A percentile compares a stretch with the other conserved stretches of the same genome.
Conservation (phyloP, 805 yeast genomes). For the Wickerhamomyces mucosus region DNA sequence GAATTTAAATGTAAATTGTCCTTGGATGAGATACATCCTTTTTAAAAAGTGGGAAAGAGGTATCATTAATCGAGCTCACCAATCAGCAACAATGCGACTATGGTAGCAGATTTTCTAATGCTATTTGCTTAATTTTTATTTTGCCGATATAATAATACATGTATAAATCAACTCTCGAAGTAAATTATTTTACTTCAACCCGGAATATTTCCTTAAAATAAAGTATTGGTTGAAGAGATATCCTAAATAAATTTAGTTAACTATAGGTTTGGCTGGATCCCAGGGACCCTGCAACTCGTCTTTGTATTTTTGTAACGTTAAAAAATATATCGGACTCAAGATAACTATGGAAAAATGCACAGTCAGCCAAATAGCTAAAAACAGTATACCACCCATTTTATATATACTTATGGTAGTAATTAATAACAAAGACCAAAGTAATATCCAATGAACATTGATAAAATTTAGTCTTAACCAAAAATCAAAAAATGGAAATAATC, state of each 20-base stretch:
- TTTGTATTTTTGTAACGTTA: constrained; percentile 67
- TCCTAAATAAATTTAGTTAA: too few species aligned
- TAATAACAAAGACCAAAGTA: constrained; percentile 5
- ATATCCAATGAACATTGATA: constrained; percentile 13
- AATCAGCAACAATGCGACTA: too few species aligned
- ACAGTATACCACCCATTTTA: constrained; percentile 30
- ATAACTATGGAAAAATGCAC: constrained; percentile 39
- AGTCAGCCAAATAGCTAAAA: constrained; percentile 39
- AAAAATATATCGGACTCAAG: constrained; percentile 60
- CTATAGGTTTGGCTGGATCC: constrained; percentile 76
- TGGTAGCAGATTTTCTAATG: too few species aligned
- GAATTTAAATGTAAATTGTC: too few species aligned
- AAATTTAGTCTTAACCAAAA: constrained; percentile 39
- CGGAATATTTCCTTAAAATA: not conserved
- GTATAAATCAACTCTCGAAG: too few species aligned
- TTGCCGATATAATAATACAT: too few species aligned
- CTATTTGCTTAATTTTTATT: too few species aligned
- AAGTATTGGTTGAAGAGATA: not conserved
- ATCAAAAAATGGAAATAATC: constrained; percentile 64
- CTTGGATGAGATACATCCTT: too few species aligned
- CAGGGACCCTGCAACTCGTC: constrained; percentile 88
- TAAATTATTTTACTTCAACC: not conserved
- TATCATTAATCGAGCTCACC: too few species aligned
- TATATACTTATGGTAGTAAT: constrained; percentile 25
- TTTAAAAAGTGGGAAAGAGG: too few species aligned